Evolutionary conservation across 148 eudicot species (phyloP).

Genomic region (Rhododendron mucronatum): DNA sequence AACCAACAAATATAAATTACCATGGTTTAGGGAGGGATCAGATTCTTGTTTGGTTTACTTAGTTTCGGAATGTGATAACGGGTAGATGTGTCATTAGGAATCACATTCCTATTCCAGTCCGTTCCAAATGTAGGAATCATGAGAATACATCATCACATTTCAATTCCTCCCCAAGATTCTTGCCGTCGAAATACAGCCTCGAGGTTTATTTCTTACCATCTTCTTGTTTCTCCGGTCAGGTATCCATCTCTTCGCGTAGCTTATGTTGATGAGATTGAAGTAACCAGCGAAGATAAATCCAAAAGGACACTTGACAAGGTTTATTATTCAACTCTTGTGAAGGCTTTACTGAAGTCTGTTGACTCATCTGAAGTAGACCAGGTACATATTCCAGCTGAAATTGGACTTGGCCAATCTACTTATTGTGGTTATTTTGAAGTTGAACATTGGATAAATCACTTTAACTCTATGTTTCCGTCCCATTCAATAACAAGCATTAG

Average conservation of each 20-base stretch:
- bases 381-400: slow-evolving; percentile 29
- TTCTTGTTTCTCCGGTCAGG: slow-evolving; percentile 22
- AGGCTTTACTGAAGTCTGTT: slow-evolving; percentile 50
- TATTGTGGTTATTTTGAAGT: background rate
- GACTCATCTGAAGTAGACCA: slow-evolving; percentile 61
- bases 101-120: background rate
- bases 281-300: slow-evolving; percentile 37
- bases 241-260: slow-evolving; percentile 74
- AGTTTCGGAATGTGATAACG: background rate
- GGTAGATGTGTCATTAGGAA: background rate
- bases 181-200: background rate
- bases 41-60: background rate
- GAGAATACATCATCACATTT: background rate
- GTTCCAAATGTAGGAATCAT: background rate
- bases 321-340: slow-evolving; percentile 68
- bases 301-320: slow-evolving; percentile 45
- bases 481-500: background rate
- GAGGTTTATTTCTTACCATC: background rate
- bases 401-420: background rate
- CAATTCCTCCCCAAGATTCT: background rate
- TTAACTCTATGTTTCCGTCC: background rate
- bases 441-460: background rate
- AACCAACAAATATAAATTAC: too few relatives aligned
- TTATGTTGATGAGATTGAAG: slow-evolving; percentile 67
- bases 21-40: background rate